Evolutionary conservation across 2,329 filamentous ascomycete genomes (phyloP).

Genomic region (Botrytis squamosa): DNA sequence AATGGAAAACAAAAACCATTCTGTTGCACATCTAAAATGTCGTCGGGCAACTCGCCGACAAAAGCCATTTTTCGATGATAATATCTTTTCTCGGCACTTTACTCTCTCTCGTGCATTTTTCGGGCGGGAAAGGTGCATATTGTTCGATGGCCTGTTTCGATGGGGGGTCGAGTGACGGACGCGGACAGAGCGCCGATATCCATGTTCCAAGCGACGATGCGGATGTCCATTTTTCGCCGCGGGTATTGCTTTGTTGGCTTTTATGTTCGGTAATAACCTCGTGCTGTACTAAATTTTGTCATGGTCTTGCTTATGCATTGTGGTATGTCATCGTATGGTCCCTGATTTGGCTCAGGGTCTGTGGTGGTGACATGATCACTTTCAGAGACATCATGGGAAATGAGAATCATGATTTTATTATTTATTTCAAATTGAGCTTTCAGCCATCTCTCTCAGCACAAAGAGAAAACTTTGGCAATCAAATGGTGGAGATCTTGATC

Average conservation of each 20-base stretch:
- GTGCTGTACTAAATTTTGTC: background rate
- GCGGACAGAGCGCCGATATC: background rate
- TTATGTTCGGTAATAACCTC: background rate
- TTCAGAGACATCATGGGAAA: background rate
- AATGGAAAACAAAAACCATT: background rate
- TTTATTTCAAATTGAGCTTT: background rate
- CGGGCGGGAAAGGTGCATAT: background rate
- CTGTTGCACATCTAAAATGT: slow-evolving; percentile 6
- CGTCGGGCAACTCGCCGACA: slow-evolving; percentile 6
- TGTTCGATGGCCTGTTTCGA: background rate
- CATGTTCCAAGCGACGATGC: background rate
- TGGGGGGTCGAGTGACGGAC: background rate
- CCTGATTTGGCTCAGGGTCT: background rate
- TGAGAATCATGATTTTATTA: background rate
- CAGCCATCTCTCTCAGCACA: background rate
- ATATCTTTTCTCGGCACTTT: background rate
- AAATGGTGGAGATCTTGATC: background rate
- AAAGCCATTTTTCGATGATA: background rate
- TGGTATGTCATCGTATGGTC: background rate
- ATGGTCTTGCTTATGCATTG: background rate
- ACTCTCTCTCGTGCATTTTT: background rate
- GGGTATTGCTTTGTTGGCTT: background rate
- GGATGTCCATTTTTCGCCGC: background rate
- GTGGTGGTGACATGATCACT: background rate
- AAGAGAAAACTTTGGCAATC: background rate